Conservation (phyloP, 208 protist genomes). For the Trypanosoma avium region DNA sequence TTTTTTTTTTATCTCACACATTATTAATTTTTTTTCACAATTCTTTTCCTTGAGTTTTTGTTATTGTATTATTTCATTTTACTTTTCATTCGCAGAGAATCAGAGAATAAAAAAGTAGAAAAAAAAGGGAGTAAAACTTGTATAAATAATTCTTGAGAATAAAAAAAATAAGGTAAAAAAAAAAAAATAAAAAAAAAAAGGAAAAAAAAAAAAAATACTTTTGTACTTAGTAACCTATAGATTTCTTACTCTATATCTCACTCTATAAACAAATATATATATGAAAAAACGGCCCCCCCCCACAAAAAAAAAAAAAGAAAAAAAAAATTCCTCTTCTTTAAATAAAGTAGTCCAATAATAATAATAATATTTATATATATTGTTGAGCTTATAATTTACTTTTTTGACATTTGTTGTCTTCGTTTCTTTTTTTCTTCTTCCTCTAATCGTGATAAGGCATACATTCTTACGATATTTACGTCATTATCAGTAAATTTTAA, state of each 20-base stretch:
- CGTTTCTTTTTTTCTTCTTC: conserved; percentile 15
- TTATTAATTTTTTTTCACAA: no score
- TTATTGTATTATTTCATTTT: no score
- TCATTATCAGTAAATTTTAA: conserved; percentile 19
- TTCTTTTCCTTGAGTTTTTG: no score
- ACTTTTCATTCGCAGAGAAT: no score
- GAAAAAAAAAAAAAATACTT: neutral
- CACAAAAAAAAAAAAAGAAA: no score
- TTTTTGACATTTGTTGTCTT: neutral
- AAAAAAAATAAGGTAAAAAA: neutral
- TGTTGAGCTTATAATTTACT: neutral
- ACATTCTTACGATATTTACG: conserved; percentile 1
- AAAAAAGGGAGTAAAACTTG: no score
- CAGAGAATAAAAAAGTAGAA: no score
- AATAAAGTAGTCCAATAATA: no score
- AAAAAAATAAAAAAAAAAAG: conserved; percentile 21
- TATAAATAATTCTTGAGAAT: no score
- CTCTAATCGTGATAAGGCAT: conserved; percentile 14
- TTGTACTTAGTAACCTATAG: neutral
- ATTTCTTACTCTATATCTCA: neutral
- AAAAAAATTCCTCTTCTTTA: no score
- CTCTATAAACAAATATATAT: conserved; percentile 9
- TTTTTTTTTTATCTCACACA: no score
- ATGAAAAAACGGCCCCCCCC: no score
- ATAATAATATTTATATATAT: conserved; percentile 12